Percentiles rank a stretch among this genome's conserved stretches.
Evolutionary conservation across 106 monocot species (phyloP).

Genomic region (Allium fistulosum): DNA sequence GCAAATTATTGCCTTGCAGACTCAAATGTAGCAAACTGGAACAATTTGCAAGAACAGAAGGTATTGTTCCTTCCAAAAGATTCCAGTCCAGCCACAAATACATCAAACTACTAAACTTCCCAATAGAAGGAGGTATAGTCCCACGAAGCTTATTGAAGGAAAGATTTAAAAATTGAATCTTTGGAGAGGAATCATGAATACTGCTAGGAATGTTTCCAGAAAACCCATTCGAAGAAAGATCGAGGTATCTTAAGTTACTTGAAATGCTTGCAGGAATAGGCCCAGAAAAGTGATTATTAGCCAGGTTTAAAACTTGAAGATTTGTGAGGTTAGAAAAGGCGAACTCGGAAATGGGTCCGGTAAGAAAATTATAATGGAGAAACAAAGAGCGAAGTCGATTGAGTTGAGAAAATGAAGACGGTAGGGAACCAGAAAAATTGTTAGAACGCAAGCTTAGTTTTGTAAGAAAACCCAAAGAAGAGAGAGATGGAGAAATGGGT

Average conservation of each 20-base stretch:
- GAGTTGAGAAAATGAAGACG: slow-evolving; percentile 34
- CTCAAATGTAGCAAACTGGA: slow-evolving; percentile 18
- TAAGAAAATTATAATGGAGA: slow-evolving; percentile 59
- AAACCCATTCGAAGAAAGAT: slow-evolving; percentile 65
- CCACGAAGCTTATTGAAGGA: slow-evolving; percentile 22
- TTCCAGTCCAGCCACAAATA: slow-evolving; percentile 27
- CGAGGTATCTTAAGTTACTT: slow-evolving; percentile 34
- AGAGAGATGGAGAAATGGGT: slow-evolving; percentile 29
- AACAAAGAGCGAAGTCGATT: slow-evolving; percentile 45
- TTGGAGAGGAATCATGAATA: slow-evolving; percentile 5
- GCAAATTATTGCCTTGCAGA: slow-evolving; percentile 11
- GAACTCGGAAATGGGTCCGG: slow-evolving; percentile 35
- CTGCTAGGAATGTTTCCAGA: slow-evolving; percentile 30
- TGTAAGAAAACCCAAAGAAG: slow-evolving; percentile 33
- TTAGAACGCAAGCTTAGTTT: slow-evolving; percentile 63
- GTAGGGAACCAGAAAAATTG: slow-evolving; percentile 40
- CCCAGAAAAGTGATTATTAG: slow-evolving; percentile 49
- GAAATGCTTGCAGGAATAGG: slow-evolving; percentile 31
- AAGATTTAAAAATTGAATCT: slow-evolving; percentile 14
- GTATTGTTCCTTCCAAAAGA: slow-evolving; percentile 19
- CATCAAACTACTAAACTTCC: neutral
- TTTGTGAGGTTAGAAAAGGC: slow-evolving; percentile 23
- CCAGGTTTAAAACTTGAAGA: slow-evolving; percentile 35
- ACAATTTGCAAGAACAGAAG: slow-evolving; percentile 19
- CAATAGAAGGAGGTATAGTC: slow-evolving; percentile 14